These are phyloP conservation scores for Ascochyta pisi DNA, from an alignment of 2,329 filamentous ascomycete species.

Conservation along the genomic window DNA sequence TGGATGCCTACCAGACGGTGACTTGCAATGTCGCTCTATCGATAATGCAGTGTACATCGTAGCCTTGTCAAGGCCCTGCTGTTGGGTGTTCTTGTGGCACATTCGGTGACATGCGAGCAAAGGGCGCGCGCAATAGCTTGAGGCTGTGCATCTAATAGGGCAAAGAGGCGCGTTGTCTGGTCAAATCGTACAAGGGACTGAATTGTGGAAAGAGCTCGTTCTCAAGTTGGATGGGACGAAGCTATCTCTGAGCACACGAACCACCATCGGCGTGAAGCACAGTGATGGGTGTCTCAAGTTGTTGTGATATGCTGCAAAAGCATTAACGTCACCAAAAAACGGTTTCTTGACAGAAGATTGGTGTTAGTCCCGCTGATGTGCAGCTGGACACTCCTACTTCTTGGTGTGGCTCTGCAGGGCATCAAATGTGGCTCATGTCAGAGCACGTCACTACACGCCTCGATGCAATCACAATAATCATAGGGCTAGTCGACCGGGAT, in stretches of 20 bases:
- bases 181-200: neutral
- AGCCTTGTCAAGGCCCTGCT: neutral
- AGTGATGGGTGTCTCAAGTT: neutral
- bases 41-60: neutral
- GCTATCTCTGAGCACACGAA: neutral
- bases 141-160: neutral
- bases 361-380: neutral
- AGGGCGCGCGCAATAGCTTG: neutral
- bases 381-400: neutral
- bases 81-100: conserved; percentile 1
- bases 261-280: neutral
- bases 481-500: neutral
- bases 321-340: neutral
- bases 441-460: neutral
- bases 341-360: neutral
- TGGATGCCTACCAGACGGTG: neutral
- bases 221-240: neutral
- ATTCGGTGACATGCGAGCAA: neutral
- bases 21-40: neutral
- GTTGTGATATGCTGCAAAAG: neutral
- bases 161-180: neutral
- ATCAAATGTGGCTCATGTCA: neutral
- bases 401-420: neutral
- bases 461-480: neutral
- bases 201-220: neutral